A percentile compares a stretch with the other conserved stretches of the same genome.
phyloP scores from a whole-genome alignment of 2,329 filamentous ascomycete genomes.

The Aspergillus ibericus region DNA sequence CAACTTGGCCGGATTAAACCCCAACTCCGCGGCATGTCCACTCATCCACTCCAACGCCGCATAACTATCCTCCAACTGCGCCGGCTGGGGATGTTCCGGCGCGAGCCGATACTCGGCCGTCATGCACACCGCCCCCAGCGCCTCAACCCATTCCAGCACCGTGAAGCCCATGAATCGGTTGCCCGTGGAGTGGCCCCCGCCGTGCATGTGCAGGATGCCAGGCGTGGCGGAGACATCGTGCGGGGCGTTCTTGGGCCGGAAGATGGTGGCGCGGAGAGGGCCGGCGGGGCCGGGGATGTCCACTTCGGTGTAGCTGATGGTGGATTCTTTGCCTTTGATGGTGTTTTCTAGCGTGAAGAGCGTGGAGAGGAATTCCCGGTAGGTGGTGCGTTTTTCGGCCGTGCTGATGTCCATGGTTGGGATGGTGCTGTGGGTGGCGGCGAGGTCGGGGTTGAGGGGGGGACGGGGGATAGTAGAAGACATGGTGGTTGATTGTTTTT shows the following conservation, averaged over 20 bases:
- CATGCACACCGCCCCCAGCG: background rate
- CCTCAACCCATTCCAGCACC: background rate
- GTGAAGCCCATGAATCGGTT: background rate
- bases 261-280: background rate
- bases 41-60: background rate
- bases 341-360: background rate
- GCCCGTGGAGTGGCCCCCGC: slow-evolving; percentile 4
- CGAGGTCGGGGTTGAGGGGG: background rate
- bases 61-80: background rate
- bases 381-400: background rate
- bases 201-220: background rate
- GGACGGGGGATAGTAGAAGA: background rate
- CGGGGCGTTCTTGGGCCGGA: background rate
- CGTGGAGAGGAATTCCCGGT: background rate
- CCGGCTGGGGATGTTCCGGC: slow-evolving; percentile 1
- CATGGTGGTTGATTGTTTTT: background rate
- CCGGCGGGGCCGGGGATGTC: background rate
- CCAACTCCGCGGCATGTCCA: background rate
- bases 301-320: background rate
- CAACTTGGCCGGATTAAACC: background rate
- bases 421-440: background rate
- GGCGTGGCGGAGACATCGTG: background rate
- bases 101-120: slow-evolving; percentile 5
- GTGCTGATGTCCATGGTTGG: background rate
- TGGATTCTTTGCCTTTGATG: background rate